Conservation (phyloP, 192 early-diverging fungal genomes). For the Coemansia sp. region DNA sequence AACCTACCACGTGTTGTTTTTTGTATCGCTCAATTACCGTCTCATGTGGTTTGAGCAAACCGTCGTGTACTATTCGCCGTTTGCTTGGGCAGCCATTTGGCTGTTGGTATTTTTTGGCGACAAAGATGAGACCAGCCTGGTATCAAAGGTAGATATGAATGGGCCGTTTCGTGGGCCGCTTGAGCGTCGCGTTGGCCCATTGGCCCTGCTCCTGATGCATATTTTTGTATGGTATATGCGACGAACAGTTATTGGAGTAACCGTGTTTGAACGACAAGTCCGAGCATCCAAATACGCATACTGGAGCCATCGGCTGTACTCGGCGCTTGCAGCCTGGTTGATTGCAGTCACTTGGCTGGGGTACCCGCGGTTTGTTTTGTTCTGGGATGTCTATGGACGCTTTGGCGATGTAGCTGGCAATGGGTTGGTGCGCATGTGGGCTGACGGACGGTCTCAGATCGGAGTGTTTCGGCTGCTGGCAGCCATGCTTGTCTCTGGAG, state of each 20-base stretch:
- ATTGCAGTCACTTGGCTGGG: constrained; percentile 39
- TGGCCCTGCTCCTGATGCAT: constrained; percentile 38
- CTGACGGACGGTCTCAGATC: constrained; percentile 22
- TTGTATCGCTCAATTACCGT: constrained; percentile 34
- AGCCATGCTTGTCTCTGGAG: constrained; percentile 39
- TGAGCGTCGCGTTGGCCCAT: constrained; percentile 31
- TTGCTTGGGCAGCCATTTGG: constrained; percentile 50
- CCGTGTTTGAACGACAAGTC: constrained; percentile 46
- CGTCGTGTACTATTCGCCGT: constrained; percentile 45
- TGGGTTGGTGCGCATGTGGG: constrained; percentile 16
- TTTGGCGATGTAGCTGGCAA: not conserved
- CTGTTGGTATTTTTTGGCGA: constrained; percentile 40
- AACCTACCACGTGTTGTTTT: constrained; percentile 42
- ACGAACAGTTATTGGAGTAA: constrained; percentile 45
- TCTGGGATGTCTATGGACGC: constrained; percentile 19
- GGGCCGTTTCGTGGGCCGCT: constrained; percentile 21
- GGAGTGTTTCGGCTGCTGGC: constrained; percentile 17
- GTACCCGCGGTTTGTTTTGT: constrained; percentile 34
- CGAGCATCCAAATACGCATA: constrained; percentile 23
- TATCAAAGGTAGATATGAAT: constrained; percentile 3
- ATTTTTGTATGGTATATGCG: constrained; percentile 51
- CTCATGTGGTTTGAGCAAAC: constrained; percentile 38
- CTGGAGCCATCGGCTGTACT: constrained; percentile 48
- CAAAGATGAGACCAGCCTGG: constrained; percentile 7
- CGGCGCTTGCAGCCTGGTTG: constrained; percentile 27